Evolutionary conservation across 257 asterid genomes (phyloP), one percentile per base, ranked within the genome.

Genomic region (Vinca minor): DNA sequence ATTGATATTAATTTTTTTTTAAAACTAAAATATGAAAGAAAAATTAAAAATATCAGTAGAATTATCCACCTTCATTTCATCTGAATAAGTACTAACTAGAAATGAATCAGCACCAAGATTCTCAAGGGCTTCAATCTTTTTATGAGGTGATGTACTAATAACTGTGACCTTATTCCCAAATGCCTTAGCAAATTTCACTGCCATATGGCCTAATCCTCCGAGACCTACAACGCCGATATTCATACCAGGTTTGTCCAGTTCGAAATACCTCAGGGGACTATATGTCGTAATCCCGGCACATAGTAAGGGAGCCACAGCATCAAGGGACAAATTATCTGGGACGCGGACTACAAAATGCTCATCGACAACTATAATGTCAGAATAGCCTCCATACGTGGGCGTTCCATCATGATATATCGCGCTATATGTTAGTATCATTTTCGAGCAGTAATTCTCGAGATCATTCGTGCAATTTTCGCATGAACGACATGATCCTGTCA

Each of bases 401-500:
- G 81, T 68, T n/a, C 83, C 83, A 10, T 79, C 83, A 3, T 26
- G 12, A 26, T 75, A 34, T 62, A 18, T 15, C 4, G 50, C 31
- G 46, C n/a, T 29, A 18, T 74, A 78, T 1, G 83, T 69, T 52
- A 69, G 64, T 4, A 76, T 65, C 21, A 56, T 60, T 25, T 69
- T 75, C 5, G 74, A 18, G 56, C 84, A 79, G 63, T 76, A 75
- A 8, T 70, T 79, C 41, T 84, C 94, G 0, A 82, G 87, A 66
- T 84, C 85, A 12, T 9, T 38, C 1, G 35, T 12, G 55, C 94
- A 86, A 13, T 70, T 73, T 4, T 69, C 83, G 25, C 94, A 86
- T 1, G 75, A 35, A 4, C 86, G 78, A 73, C 94, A 86, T 0
- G 94, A 86, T 67, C 83, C 85, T 0, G 82, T 85, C 67, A 84